These are phyloP conservation scores for Coemansia sp. DNA, from an alignment of 192 early-diverging fungal species.

Conservation along the genomic window DNA sequence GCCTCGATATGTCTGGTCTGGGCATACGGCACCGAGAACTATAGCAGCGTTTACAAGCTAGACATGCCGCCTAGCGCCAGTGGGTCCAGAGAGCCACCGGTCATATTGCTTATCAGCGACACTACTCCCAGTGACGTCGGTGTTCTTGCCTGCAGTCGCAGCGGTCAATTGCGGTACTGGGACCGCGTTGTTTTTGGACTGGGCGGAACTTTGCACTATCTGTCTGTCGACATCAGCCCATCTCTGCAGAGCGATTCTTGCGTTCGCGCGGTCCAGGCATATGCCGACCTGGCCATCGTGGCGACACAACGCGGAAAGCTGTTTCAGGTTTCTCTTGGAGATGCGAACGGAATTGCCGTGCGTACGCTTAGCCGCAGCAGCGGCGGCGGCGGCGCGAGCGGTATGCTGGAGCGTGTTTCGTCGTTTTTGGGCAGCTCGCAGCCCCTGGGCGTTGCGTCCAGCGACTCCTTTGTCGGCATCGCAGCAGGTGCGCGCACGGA, in stretches of 20 bases:
- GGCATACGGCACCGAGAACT: slow-evolving; percentile 9
- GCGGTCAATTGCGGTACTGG: slow-evolving; percentile 51
- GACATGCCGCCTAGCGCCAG: slow-evolving; percentile 24
- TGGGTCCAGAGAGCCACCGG: slow-evolving; percentile 8
- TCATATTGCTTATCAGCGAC: slow-evolving; percentile 16
- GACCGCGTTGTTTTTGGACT: slow-evolving; percentile 41
- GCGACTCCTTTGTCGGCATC: slow-evolving; percentile 25
- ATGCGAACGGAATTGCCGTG: slow-evolving; percentile 11
- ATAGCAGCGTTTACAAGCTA: slow-evolving; percentile 21
- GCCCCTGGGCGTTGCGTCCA: neutral
- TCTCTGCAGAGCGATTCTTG: slow-evolving; percentile 9
- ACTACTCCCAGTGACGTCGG: slow-evolving; percentile 24
- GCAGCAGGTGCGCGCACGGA: slow-evolving; percentile 39
- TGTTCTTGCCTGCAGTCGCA: slow-evolving; percentile 27
- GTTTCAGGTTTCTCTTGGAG: slow-evolving; percentile 27
- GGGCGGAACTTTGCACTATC: slow-evolving; percentile 33
- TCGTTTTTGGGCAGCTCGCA: slow-evolving; percentile 35
- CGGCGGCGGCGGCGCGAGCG: neutral
- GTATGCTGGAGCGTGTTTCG: slow-evolving; percentile 38
- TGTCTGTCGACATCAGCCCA: neutral
- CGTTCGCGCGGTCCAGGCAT: slow-evolving; percentile 22
- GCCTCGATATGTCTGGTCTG: slow-evolving; percentile 29
- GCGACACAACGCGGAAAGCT: slow-evolving; percentile 31
- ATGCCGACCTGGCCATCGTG: slow-evolving; percentile 22
- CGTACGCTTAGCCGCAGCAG: slow-evolving; percentile 17